Evolutionary conservation across 805 yeast species (phyloP).

Genomic region (Lipomyces anomalus): DNA sequence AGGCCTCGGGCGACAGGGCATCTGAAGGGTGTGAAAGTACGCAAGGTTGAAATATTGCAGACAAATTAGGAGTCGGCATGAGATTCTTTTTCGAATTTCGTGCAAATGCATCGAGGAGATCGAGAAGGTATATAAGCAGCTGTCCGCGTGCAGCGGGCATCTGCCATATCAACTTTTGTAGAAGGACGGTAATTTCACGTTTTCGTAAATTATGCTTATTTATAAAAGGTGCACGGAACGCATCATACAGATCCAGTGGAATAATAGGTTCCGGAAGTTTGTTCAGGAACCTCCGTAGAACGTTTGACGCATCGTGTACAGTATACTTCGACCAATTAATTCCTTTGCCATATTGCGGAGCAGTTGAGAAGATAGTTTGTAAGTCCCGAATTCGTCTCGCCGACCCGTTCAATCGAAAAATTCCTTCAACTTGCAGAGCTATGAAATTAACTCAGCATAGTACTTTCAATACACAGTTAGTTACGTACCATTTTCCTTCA

Average conservation of each 20-base stretch:
- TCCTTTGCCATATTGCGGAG: constrained; percentile 86
- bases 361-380: constrained; percentile 74
- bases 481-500: constrained; percentile 60
- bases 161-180: constrained; percentile 58
- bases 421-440: constrained; percentile 72
- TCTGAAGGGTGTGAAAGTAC: constrained; percentile 87
- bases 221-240: constrained; percentile 72
- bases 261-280: constrained; percentile 88
- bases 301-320: constrained; percentile 94
- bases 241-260: constrained; percentile 69
- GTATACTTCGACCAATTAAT: constrained; percentile 89
- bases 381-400: constrained; percentile 80
- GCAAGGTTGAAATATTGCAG: constrained; percentile 97
- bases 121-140: constrained; percentile 77
- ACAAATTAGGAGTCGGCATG: constrained; percentile 89
- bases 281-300: constrained; percentile 78
- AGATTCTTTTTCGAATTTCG: constrained; percentile 69
- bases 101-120: constrained; percentile 78
- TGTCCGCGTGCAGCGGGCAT: constrained; percentile 79
- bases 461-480: background rate
- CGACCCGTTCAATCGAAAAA: constrained; percentile 89
- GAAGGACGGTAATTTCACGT: constrained; percentile 56
- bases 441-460: background rate
- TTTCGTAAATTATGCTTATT: constrained; percentile 22
- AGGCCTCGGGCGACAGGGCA: constrained; percentile 88